phyloP scores from a whole-genome alignment of 257 asterid species.

The Petunia secreta region DNA sequence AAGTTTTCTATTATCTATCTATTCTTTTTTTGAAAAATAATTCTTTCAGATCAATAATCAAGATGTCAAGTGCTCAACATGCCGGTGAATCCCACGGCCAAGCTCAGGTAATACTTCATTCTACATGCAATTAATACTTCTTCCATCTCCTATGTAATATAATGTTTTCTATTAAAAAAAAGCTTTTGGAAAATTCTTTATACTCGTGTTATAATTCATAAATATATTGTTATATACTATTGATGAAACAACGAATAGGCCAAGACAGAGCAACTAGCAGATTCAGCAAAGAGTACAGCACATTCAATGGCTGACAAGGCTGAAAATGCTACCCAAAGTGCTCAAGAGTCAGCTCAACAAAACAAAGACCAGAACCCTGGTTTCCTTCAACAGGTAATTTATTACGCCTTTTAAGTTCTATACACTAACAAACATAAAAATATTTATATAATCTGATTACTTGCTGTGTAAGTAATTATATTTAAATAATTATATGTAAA shows the following conservation, averaged over 20 bases:
- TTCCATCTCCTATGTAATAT: too few species aligned
- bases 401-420: neutral
- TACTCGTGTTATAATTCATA: too few species aligned
- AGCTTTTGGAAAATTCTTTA: too few species aligned
- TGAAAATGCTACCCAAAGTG: conserved; percentile 39
- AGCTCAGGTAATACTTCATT: neutral
- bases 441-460: too few species aligned
- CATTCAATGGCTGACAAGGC: conserved; percentile 50
- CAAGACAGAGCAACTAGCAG: conserved; percentile 48
- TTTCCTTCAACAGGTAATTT: conserved; percentile 55
- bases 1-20: neutral
- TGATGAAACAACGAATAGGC: conserved; percentile 36
- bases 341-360: conserved; percentile 52
- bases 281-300: conserved; percentile 50
- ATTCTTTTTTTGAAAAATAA: neutral
- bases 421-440: too few species aligned
- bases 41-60: conserved; percentile 6
- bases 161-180: too few species aligned
- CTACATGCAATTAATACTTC: neutral
- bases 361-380: conserved; percentile 44
- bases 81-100: conserved; percentile 54
- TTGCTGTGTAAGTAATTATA: too few species aligned
- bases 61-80: conserved; percentile 55
- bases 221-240: neutral
- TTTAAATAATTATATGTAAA: too few species aligned